A percentile compares a stretch with the other conserved stretches of the same genome.
Evolutionary conservation across 441 rosid genomes (phyloP).

Genomic region (Manihot esculenta): DNA sequence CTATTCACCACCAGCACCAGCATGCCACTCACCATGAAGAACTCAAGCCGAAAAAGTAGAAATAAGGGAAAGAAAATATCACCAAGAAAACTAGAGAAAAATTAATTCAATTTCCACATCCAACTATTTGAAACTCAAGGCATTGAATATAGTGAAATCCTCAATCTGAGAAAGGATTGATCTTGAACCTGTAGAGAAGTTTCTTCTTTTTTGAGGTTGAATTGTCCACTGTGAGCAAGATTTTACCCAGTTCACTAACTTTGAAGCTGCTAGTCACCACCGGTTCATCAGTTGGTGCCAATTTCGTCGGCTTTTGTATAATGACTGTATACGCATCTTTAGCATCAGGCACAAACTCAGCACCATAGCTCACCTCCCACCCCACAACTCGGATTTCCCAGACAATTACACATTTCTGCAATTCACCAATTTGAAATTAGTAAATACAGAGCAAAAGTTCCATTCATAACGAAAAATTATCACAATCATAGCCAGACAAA

Average conservation of each 20-base stretch:
- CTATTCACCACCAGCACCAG: conserved; percentile 15
- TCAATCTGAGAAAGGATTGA: conserved; percentile 54
- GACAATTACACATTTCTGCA: conserved; percentile 62
- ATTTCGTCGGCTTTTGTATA: conserved; percentile 66
- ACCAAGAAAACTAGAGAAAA: conserved; percentile 19
- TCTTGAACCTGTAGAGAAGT: conserved; percentile 83
- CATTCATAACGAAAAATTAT: not conserved
- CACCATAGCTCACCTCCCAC: conserved; percentile 78
- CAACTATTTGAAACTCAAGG: not conserved
- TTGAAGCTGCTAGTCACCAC: conserved; percentile 63
- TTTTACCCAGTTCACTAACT: conserved; percentile 67
- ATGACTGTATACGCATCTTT: conserved; percentile 68
- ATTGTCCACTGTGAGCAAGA: conserved; percentile 74
- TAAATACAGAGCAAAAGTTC: not conserved
- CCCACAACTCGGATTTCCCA: conserved; percentile 90
- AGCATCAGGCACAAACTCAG: conserved; percentile 69
- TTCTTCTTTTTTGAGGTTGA: conserved; percentile 83
- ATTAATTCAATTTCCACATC: conserved; percentile 22
- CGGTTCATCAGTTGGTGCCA: conserved; percentile 63
- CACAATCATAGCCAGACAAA: not conserved
- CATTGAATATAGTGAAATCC: not conserved
- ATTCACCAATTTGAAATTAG: not conserved
- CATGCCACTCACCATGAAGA: conserved; percentile 8
- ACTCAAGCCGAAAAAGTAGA: conserved; percentile 11
- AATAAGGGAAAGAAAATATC: conserved; percentile 5